A percentile compares a stretch with the other conserved stretches of the same genome.
phyloP scores from a whole-genome alignment of 805 yeast species.

The Cyberlindnera mycetangii region DNA sequence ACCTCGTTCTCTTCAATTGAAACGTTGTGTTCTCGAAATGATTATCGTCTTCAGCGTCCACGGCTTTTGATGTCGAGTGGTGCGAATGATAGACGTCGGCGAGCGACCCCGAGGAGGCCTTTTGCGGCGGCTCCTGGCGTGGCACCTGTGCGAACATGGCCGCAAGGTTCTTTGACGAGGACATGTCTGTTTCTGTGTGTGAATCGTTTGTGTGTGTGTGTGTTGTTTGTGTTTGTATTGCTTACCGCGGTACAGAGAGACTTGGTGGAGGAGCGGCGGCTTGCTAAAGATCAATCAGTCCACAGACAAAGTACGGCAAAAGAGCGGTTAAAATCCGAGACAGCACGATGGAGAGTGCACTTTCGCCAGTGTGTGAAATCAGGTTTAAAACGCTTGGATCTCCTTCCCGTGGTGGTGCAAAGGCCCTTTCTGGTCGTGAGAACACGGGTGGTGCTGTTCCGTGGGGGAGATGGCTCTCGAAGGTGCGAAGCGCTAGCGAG shows the following conservation, averaged over 20 bases:
- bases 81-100: slow-evolving; percentile 11
- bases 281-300: no score
- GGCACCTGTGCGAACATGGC: slow-evolving; percentile 21
- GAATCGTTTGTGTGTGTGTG: neutral
- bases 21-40: slow-evolving; percentile 71
- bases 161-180: slow-evolving; percentile 23
- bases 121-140: slow-evolving; percentile 8
- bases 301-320: no score
- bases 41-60: slow-evolving; percentile 67
- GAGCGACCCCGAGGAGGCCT: slow-evolving; percentile 10
- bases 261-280: no score
- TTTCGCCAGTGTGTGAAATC: no score
- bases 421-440: neutral
- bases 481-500: neutral
- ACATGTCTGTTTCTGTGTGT: slow-evolving; percentile 4
- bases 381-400: no score
- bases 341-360: no score
- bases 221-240: neutral
- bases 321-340: no score
- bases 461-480: slow-evolving; percentile 9
- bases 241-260: no score
- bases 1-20: slow-evolving; percentile 75
- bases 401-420: neutral
- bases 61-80: slow-evolving; percentile 35
- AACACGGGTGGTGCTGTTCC: slow-evolving; percentile 15